phyloP scores from a whole-genome alignment of 208 protist genomes.

The Trypanosoma brucei region DNA sequence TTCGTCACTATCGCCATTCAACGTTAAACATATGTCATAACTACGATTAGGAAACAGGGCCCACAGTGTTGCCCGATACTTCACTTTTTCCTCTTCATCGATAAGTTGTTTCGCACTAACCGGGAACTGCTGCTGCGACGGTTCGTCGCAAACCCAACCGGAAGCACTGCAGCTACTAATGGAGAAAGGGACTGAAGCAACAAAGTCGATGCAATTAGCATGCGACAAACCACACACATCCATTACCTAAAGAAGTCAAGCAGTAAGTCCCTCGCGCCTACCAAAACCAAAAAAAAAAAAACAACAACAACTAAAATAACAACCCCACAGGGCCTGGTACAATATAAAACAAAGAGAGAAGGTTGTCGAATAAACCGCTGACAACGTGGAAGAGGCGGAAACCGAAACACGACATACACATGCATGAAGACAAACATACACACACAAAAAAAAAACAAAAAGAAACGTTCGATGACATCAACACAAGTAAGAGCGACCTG shows the following conservation, averaged over 20 bases:
- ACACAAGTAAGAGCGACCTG: too few species aligned
- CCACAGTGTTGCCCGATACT: slow-evolving; percentile 15
- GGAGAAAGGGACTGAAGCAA: background rate
- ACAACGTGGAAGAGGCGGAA: too few species aligned
- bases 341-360: background rate
- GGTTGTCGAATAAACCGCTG: background rate
- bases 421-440: too few species aligned
- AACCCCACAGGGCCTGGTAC: background rate
- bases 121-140: slow-evolving; percentile 5
- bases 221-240: background rate
- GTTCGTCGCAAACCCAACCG: too few species aligned
- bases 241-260: background rate
- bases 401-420: too few species aligned
- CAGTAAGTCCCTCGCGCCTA: background rate
- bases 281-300: background rate
- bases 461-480: too few species aligned
- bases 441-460: too few species aligned
- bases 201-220: slow-evolving; percentile 7
- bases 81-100: background rate
- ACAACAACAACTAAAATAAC: background rate
- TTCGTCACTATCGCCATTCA: background rate
- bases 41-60: background rate
- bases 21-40: background rate
- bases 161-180: background rate
- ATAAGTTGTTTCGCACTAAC: background rate